Percentiles rank a stretch among this genome's conserved stretches.
phyloP scores from a whole-genome alignment of 495 filamentous ascomycete species.

The Trichoderma reesei region DNA sequence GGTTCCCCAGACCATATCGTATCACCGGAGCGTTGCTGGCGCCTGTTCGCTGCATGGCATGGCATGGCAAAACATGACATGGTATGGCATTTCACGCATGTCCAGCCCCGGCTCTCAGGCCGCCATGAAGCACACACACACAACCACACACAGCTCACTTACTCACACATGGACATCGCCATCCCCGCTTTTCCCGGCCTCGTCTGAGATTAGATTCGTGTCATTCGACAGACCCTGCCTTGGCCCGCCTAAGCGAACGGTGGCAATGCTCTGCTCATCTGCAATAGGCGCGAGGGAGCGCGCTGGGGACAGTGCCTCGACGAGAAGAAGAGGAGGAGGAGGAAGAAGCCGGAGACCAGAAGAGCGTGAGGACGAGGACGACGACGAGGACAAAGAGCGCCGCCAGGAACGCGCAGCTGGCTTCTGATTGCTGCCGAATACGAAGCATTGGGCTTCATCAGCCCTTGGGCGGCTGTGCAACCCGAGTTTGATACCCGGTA shows the following conservation, averaged over 20 bases:
- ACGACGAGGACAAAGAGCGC: too few relatives aligned
- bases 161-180: not conserved
- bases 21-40: not conserved
- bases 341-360: not conserved
- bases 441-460: not conserved
- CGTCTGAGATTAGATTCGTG: not conserved
- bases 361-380: too few relatives aligned
- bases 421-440: not conserved
- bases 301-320: too few relatives aligned
- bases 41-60: constrained; percentile 10
- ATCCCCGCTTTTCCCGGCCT: not conserved
- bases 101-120: not conserved
- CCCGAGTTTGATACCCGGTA: too few relatives aligned
- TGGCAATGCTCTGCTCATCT: too few relatives aligned
- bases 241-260: not conserved
- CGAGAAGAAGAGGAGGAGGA: not conserved
- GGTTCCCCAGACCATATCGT: not conserved
- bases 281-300: too few relatives aligned
- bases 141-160: not conserved
- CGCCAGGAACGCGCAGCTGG: too few relatives aligned
- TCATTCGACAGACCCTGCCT: not conserved
- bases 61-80: not conserved
- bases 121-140: not conserved
- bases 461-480: not conserved
- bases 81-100: constrained; percentile 9